Evolutionary conservation across 805 yeast species (phyloP), one percentile per base, ranked within the genome.

Genomic region (Saturnispora silvae): DNA sequence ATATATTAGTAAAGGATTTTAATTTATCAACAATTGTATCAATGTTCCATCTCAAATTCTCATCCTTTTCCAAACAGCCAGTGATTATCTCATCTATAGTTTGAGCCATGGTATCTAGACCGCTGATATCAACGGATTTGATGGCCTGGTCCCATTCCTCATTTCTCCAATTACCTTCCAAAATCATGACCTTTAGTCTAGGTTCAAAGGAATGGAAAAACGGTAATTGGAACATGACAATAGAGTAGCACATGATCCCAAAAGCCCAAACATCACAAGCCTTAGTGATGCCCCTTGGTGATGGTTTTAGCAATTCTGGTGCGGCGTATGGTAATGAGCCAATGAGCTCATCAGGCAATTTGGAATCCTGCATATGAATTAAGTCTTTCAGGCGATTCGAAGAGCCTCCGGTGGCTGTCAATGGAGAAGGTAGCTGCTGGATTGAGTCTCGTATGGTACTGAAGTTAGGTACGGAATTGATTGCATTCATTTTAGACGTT

Each of bases 301-400:
- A 65, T 1, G 81, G 78, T 28, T 64, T 61, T 28, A 86, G 59
- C 14, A 85, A 64, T 53, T 87, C 96, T 0, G 97, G 97, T 0
- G 95, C 73, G 0, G 96, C 94, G 54, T 85, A 87, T 0, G 96
- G 96, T 23, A 87, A 63, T 1, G 95, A 86, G 0, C 97, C 97
- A 34, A 84, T 81, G 20, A 41, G 37, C 2, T 33, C 20, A 28
- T 43, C 40, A 19, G 35, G 33, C 15, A 37, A 22, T 16, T 31
- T 37, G 6, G 28, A 27, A 5, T 37, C 40, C n/a, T 25, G 28
- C n/a, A n/a, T n/a, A n/a, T n/a, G n/a, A 31, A 16, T 15, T 27
- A 27, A 16, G 14, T 27, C 20, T 10, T 27, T 31, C 18, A 37
- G 22, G 18, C 26, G n/a, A 25, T 36, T 36, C 20, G 39, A 22